phyloP scores from a whole-genome alignment of 768 basidiomycete species.

The Leccinum broughii region DNA sequence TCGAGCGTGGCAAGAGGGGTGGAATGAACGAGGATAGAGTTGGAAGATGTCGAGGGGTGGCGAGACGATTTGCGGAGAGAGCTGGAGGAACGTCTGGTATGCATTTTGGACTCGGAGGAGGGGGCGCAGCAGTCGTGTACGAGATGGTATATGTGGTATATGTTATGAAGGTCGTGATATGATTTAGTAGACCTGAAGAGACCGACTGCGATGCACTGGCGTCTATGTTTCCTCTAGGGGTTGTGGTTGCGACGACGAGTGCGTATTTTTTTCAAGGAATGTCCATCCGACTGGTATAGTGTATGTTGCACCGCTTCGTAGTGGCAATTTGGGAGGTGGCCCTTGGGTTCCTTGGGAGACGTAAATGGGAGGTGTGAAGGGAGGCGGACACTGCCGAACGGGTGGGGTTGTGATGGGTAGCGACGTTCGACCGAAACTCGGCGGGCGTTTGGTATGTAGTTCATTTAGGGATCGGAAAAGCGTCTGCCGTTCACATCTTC shows the following conservation, averaged over 20 bases:
- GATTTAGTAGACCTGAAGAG: slow-evolving; percentile 12
- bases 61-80: slow-evolving; percentile 33
- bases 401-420: no score
- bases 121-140: slow-evolving; percentile 28
- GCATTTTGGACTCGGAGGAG: slow-evolving; percentile 18
- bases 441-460: no score
- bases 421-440: no score
- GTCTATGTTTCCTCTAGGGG: neutral
- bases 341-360: no score
- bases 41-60: slow-evolving; percentile 27
- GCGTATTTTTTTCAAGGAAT: slow-evolving; percentile 24
- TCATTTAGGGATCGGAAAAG: no score
- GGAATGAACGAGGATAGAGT: slow-evolving; percentile 21
- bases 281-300: slow-evolving; percentile 26
- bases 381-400: no score
- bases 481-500: no score
- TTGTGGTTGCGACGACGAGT: slow-evolving; percentile 10
- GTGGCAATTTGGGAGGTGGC: neutral
- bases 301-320: slow-evolving; percentile 3
- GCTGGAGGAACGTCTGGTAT: slow-evolving; percentile 27
- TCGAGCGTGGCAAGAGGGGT: slow-evolving; percentile 34
- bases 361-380: no score
- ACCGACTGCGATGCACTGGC: slow-evolving; percentile 3
- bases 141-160: slow-evolving; percentile 10
- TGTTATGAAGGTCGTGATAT: slow-evolving; percentile 12